Conservation (phyloP, 192 early-diverging fungal species). For the Linnemannia elongata region DNA sequence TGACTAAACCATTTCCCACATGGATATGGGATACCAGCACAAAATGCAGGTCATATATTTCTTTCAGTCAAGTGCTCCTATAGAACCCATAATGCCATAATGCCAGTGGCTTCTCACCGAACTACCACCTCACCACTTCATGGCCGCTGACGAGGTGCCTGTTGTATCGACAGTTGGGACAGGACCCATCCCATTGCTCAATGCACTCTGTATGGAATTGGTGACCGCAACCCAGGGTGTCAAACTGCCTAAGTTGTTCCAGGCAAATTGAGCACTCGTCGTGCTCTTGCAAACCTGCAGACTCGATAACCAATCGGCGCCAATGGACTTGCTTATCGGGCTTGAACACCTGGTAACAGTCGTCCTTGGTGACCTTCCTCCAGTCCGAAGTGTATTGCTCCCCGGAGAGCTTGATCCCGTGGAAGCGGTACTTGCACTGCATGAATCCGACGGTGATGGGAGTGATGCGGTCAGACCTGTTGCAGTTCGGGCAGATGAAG, state of each 20-base stretch:
- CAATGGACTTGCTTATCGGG: neutral
- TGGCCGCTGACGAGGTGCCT: neutral
- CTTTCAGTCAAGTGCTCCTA: no score
- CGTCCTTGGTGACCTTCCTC: neutral
- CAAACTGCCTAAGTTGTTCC: neutral
- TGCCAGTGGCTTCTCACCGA: no score
- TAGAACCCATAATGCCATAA: no score
- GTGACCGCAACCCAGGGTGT: neutral
- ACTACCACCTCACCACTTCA: no score
- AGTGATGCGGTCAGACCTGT: neutral
- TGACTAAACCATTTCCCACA: no score
- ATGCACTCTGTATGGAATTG: neutral
- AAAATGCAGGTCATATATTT: no score
- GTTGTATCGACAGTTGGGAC: constrained; percentile 8
- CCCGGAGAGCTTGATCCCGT: constrained; percentile 14
- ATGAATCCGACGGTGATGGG: constrained; percentile 31
- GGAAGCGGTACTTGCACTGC: constrained; percentile 25
- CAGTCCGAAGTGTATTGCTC: constrained; percentile 13
- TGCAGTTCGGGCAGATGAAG: constrained; percentile 22
- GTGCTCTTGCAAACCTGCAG: neutral
- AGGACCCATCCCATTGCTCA: neutral
- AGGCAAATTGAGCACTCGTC: constrained; percentile 11
- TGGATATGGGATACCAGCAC: no score
- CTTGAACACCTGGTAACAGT: constrained; percentile 11
- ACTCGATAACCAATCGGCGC: neutral